These are phyloP conservation scores for Didymella lethalis DNA, from an alignment of 2,329 filamentous ascomycete genomes.

Conservation along the genomic window DNA sequence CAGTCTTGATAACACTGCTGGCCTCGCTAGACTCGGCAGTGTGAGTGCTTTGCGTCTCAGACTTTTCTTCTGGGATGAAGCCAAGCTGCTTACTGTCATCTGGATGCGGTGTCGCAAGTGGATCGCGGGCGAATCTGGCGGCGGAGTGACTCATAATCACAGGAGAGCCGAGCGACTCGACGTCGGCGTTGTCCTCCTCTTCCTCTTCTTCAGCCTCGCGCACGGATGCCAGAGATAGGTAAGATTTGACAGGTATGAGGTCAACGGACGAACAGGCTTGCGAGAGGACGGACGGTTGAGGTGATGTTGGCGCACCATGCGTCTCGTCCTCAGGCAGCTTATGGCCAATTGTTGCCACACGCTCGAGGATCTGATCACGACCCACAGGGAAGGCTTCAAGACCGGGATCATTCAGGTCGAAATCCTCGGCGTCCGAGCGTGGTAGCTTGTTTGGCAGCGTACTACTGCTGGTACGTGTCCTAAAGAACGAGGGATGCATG, in stretches of 20 bases:
- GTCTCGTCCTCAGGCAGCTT: slow-evolving; percentile 40
- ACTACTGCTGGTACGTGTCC: slow-evolving; percentile 31
- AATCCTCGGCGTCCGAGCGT: slow-evolving; percentile 40
- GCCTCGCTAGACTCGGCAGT: slow-evolving; percentile 24
- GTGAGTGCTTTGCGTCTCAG: slow-evolving; percentile 7
- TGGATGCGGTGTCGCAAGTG: slow-evolving; percentile 25
- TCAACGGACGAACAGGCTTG: slow-evolving; percentile 45
- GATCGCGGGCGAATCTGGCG: slow-evolving; percentile 21
- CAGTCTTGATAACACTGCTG: slow-evolving; percentile 26
- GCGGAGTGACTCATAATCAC: slow-evolving; percentile 23
- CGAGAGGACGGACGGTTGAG: slow-evolving; percentile 35
- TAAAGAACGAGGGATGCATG: slow-evolving; percentile 27
- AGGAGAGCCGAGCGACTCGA: slow-evolving; percentile 34
- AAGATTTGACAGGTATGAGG: slow-evolving; percentile 36
- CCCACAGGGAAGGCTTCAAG: slow-evolving; percentile 41
- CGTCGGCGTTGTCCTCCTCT: slow-evolving; percentile 23
- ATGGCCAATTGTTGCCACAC: slow-evolving; percentile 37
- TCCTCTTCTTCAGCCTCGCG: slow-evolving; percentile 39
- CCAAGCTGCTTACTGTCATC: slow-evolving; percentile 27
- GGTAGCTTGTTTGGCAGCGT: slow-evolving; percentile 41
- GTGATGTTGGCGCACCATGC: slow-evolving; percentile 30
- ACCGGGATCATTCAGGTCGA: slow-evolving; percentile 37
- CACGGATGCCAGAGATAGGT: slow-evolving; percentile 41
- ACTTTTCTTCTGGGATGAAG: slow-evolving; percentile 6
- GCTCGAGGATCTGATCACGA: slow-evolving; percentile 41